A percentile compares a stretch with the other conserved stretches of the same genome.
Evolutionary conservation across 176 grass and related monocot genomes (phyloP).

Genomic region (Carex pumila): DNA sequence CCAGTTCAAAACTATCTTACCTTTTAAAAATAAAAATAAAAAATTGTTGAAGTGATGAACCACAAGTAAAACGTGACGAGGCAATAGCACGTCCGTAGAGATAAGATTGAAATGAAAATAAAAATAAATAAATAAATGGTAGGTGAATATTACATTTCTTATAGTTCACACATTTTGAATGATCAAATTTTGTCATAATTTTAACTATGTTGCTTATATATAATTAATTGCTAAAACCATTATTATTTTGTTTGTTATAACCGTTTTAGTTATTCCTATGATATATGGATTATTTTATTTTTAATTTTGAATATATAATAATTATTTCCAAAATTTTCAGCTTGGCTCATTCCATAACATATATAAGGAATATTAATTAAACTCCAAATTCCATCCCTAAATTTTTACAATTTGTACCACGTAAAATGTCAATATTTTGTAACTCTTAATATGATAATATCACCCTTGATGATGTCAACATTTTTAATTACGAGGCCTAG

Average conservation of each 20-base stretch:
- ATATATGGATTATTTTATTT: neutral
- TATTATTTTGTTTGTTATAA: too few species aligned
- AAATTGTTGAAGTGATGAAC: neutral
- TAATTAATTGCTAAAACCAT: too few species aligned
- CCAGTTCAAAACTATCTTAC: neutral
- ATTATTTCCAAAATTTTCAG: neutral
- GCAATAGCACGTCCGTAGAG: neutral
- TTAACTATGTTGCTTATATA: neutral
- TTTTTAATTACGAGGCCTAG: neutral
- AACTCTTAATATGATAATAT: neutral
- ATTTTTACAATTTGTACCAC: too few species aligned
- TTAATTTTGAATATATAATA: neutral
- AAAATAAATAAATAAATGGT: neutral
- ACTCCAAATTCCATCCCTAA: neutral
- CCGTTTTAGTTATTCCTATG: too few species aligned
- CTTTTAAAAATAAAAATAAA: neutral
- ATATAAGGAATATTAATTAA: neutral
- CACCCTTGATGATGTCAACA: neutral
- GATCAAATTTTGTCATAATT: neutral
- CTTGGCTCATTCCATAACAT: neutral
- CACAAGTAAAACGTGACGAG: neutral
- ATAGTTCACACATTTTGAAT: neutral
- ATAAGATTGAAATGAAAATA: neutral
- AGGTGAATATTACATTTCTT: neutral
- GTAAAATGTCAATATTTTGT: neutral